phyloP scores from a whole-genome alignment of 176 grass and related monocot species.

The Pontederia crassipes region DNA sequence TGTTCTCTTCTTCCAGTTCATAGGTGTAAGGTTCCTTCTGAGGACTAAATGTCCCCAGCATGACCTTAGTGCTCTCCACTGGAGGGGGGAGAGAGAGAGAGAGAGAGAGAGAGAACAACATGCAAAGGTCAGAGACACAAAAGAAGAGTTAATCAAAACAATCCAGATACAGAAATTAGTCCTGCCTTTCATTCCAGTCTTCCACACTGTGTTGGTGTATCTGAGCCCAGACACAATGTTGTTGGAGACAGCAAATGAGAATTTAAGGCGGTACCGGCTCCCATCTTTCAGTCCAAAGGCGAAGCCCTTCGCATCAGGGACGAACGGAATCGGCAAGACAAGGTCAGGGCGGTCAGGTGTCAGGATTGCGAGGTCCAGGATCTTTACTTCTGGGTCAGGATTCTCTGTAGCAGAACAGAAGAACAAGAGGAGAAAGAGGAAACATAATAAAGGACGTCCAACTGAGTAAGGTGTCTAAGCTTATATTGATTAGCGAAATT shows the following conservation, averaged over 20 bases:
- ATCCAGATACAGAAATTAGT: background rate
- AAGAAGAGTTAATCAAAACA: too few species aligned
- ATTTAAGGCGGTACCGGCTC: conserved; percentile 79
- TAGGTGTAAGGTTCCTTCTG: conserved; percentile 81
- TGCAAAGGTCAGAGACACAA: background rate
- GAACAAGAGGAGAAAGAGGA: background rate
- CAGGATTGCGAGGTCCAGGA: conserved; percentile 64
- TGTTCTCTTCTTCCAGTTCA: conserved; percentile 74
- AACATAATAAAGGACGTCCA: background rate
- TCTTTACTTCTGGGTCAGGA: conserved; percentile 84
- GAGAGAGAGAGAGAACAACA: background rate
- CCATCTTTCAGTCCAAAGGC: conserved; percentile 94
- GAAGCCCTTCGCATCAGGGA: conserved; percentile 57
- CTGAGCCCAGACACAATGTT: conserved; percentile 95
- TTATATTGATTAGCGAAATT: background rate
- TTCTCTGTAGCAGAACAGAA: conserved; percentile 35
- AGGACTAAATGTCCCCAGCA: conserved; percentile 96
- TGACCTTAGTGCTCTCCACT: conserved; percentile 92
- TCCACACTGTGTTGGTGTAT: conserved; percentile 97
- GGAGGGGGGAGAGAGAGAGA: background rate
- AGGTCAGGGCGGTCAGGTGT: conserved; percentile 62
- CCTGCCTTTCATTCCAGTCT: conserved; percentile 74
- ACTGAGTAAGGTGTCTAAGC: background rate
- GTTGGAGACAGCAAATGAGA: conserved; percentile 78
- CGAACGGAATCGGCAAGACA: conserved; percentile 63